Conservation (phyloP, 345 rosid genomes). For the Reutealis trisperma region DNA sequence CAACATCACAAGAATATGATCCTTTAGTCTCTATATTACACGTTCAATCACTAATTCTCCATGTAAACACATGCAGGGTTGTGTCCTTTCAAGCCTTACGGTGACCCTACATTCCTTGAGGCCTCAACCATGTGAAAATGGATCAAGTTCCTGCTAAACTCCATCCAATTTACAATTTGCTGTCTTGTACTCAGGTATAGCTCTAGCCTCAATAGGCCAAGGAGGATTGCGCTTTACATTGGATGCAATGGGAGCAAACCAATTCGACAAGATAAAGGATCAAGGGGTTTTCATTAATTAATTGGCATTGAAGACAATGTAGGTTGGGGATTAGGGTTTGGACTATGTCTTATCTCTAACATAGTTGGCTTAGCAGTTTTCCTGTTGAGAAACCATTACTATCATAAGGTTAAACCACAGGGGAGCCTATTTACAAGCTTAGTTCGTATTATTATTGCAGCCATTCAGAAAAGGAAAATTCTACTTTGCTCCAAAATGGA, state of each 20-base stretch:
- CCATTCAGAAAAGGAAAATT: slow-evolving; percentile 38
- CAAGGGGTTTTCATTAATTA: slow-evolving; percentile 47
- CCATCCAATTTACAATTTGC: slow-evolving; percentile 39
- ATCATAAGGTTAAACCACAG: slow-evolving; percentile 6
- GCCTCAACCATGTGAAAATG: slow-evolving; percentile 36
- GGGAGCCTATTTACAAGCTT: slow-evolving; percentile 14
- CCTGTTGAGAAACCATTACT: slow-evolving; percentile 39
- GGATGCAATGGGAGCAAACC: slow-evolving; percentile 46
- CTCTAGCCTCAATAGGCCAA: slow-evolving; percentile 31
- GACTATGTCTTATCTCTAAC: slow-evolving; percentile 33
- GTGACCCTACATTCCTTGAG: slow-evolving; percentile 37
- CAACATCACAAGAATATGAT: neutral
- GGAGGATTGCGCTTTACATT: slow-evolving; percentile 43
- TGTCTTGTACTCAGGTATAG: slow-evolving; percentile 42
- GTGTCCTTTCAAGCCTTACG: slow-evolving; percentile 37
- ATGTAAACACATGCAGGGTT: slow-evolving; percentile 36
- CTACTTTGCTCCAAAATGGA: slow-evolving; percentile 27
- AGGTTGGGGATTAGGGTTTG: slow-evolving; percentile 55
- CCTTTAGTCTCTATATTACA: neutral
- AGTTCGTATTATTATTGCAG: slow-evolving; percentile 42
- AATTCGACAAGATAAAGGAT: slow-evolving; percentile 34
- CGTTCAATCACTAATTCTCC: neutral
- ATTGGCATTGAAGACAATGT: slow-evolving; percentile 45
- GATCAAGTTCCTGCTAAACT: slow-evolving; percentile 27
- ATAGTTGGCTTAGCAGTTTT: slow-evolving; percentile 36